These are phyloP conservation scores for Rutstroemia sp. DNA, from an alignment of 2,329 filamentous ascomycete species.

Conservation along the genomic window DNA sequence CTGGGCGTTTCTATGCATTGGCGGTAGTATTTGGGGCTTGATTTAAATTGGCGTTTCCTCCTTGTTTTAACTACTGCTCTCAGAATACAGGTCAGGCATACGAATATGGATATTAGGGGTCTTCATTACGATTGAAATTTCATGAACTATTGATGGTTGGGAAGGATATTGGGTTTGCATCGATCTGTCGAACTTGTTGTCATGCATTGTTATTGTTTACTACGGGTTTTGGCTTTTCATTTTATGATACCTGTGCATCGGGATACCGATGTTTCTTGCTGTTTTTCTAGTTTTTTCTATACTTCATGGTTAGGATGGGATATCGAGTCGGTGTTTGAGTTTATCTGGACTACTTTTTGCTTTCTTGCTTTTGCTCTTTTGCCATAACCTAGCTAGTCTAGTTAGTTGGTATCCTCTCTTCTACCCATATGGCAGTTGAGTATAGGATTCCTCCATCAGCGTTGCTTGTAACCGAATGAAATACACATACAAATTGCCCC, in stretches of 20 bases:
- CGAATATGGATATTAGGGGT: constrained; percentile 6
- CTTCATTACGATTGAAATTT: neutral
- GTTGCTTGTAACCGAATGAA: constrained; percentile 8
- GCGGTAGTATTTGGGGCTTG: constrained; percentile 22
- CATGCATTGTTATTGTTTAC: constrained; percentile 1
- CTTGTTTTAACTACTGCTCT: constrained; percentile 15
- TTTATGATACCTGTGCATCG: constrained; percentile 10
- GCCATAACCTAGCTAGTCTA: constrained; percentile 1
- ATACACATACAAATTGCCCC: constrained; percentile 1
- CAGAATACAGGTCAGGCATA: constrained; percentile 21
- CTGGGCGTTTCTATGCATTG: constrained; percentile 28
- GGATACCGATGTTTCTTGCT: constrained; percentile 7
- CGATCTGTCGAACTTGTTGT: neutral
- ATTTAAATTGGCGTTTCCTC: constrained; percentile 16
- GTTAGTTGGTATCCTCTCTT: neutral
- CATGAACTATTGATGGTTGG: constrained; percentile 1
- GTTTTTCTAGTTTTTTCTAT: constrained; percentile 3
- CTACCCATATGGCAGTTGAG: constrained; percentile 2
- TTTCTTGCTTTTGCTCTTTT: neutral
- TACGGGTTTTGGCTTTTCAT: constrained; percentile 1
- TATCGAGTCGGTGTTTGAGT: neutral
- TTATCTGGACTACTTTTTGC: neutral
- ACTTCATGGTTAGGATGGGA: neutral
- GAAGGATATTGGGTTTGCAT: constrained; percentile 5
- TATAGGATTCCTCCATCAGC: neutral